Conservation (phyloP, 345 rosid genomes). For the Hibiscus mutabilis region DNA sequence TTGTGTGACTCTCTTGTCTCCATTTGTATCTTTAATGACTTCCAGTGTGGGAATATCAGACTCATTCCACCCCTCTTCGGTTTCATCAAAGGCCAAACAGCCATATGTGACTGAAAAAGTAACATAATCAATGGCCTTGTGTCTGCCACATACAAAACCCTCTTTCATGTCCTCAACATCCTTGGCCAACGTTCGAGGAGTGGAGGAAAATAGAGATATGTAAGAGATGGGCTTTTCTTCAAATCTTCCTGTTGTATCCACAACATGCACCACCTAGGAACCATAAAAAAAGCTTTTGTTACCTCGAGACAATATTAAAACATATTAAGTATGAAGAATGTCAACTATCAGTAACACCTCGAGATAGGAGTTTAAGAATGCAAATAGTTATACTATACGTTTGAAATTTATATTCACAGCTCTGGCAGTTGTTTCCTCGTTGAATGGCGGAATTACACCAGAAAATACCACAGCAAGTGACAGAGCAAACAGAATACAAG, state of each 20-base stretch:
- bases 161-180: conserved; percentile 65
- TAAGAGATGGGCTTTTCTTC: conserved; percentile 48
- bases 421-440: conserved; percentile 65
- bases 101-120: conserved; percentile 65
- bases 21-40: conserved; percentile 35
- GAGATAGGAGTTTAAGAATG: not conserved
- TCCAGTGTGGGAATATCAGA: conserved; percentile 50
- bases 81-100: conserved; percentile 50
- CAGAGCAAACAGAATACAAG: conserved; percentile 40
- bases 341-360: not conserved
- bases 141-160: conserved; percentile 67
- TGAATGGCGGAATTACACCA: conserved; percentile 63
- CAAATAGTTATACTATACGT: not conserved
- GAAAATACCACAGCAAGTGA: conserved; percentile 47
- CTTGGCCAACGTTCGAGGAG: conserved; percentile 74
- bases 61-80: conserved; percentile 61
- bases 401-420: conserved; percentile 64
- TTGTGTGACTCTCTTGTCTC: conserved; percentile 30
- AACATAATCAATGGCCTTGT: conserved; percentile 61
- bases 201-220: conserved; percentile 58
- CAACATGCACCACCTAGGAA: conserved; percentile 82
- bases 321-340: not conserved
- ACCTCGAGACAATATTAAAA: conserved; percentile 1
- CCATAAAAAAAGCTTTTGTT: conserved; percentile 1
- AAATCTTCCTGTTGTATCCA: conserved; percentile 46